phyloP scores from a whole-genome alignment of 441 rosid species.

The Pelargonium myrrhifolium region DNA sequence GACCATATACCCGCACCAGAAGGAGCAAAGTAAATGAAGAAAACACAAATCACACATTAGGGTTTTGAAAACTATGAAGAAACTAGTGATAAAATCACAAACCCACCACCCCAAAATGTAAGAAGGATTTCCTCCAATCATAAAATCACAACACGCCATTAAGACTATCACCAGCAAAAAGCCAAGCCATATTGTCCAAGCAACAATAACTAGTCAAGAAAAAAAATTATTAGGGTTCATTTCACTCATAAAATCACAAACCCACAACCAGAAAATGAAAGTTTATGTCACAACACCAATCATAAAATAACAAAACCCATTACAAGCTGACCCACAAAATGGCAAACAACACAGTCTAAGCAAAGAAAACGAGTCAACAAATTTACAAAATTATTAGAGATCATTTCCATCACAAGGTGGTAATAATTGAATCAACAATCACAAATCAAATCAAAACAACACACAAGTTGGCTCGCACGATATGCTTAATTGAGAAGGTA shows the following conservation, averaged over 20 bases:
- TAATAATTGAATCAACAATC: too few species aligned
- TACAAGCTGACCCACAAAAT: background rate
- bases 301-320: background rate
- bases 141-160: too few species aligned
- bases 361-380: too few species aligned
- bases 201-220: background rate
- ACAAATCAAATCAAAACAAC: too few species aligned
- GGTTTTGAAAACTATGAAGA: background rate
- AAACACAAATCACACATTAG: background rate
- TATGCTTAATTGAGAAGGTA: too few species aligned
- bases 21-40: background rate
- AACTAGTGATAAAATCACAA: background rate
- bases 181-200: too few species aligned
- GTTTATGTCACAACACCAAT: background rate
- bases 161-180: too few species aligned
- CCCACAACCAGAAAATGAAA: background rate
- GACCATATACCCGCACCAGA: background rate
- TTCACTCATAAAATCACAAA: slow-evolving; percentile 4
- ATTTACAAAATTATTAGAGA: too few species aligned
- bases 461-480: too few species aligned
- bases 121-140: too few species aligned
- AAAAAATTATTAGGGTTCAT: background rate
- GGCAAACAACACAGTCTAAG: background rate
- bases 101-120: background rate
- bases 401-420: too few species aligned